These are phyloP conservation scores for Mycena vulgaris DNA, from an alignment of 768 basidiomycete genomes.

Conservation along the genomic window DNA sequence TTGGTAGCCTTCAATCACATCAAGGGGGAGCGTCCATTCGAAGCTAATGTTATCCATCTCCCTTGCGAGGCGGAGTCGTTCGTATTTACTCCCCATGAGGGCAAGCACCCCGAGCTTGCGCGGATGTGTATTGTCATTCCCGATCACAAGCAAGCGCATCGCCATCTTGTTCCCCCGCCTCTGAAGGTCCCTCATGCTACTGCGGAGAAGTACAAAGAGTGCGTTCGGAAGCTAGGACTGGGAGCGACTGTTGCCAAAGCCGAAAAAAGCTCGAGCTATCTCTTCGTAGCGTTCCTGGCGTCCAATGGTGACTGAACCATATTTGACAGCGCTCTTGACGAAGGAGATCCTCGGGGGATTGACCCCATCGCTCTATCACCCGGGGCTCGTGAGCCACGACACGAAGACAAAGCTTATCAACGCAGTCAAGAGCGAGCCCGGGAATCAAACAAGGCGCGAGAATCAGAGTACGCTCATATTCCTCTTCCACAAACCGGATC, in stretches of 20 bases:
- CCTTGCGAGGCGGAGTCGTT: too few species aligned
- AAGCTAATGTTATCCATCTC: conserved; percentile 14
- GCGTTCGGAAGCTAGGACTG: conserved; percentile 14
- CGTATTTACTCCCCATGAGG: too few species aligned
- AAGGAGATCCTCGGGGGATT: conserved; percentile 25
- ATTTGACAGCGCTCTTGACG: conserved; percentile 14
- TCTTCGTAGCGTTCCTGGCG: neutral
- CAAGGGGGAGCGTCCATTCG: conserved; percentile 14
- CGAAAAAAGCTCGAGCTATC: conserved; percentile 14
- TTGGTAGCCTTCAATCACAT: too few species aligned
- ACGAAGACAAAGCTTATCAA: too few species aligned
- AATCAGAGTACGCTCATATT: conserved; percentile 14
- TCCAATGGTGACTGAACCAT: neutral
- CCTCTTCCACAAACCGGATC: neutral
- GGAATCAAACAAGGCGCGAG: conserved; percentile 19
- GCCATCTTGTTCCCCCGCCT: conserved; percentile 15
- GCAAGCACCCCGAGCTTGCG: too few species aligned
- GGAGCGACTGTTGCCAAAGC: conserved; percentile 25
- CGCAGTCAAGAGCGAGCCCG: too few species aligned
- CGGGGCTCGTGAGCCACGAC: too few species aligned
- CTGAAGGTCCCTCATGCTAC: too few species aligned
- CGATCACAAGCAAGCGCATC: conserved; percentile 13
- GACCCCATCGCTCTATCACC: conserved; percentile 22
- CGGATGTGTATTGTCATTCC: conserved; percentile 22
- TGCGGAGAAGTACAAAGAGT: too few species aligned